Evolutionary conservation across 345 rosid species (phyloP).

Genomic region (Camelina laxa): DNA sequence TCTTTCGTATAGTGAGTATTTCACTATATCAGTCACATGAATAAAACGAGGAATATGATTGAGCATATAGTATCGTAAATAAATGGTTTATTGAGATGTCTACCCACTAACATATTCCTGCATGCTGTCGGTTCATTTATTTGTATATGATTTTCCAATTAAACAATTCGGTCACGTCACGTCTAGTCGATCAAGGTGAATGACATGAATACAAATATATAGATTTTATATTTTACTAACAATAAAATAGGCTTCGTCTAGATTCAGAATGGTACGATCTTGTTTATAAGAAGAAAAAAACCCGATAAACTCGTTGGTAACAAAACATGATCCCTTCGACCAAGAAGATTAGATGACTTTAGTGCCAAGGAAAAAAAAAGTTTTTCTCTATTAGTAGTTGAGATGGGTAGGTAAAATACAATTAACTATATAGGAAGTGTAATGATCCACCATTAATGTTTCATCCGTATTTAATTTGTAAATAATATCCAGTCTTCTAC

Average conservation of each 20-base stretch:
- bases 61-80: not conserved
- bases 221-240: not conserved
- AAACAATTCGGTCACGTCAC: not conserved
- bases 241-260: not conserved
- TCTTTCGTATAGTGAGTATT: not conserved
- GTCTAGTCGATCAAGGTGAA: not conserved
- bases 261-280: not conserved
- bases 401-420: not conserved
- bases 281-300: too few relatives aligned
- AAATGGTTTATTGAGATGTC: not conserved
- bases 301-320: not conserved
- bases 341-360: conserved; percentile 18
- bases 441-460: not conserved
- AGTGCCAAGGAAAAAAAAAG: not conserved
- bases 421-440: not conserved
- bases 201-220: not conserved
- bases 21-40: not conserved
- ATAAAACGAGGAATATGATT: not conserved
- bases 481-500: not conserved
- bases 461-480: not conserved
- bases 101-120: conserved; percentile 12
- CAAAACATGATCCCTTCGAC: conserved; percentile 19
- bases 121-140: conserved; percentile 1
- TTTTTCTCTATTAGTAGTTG: not conserved
- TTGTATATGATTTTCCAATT: not conserved